A percentile compares a stretch with the other conserved stretches of the same genome.
Evolutionary conservation across 805 yeast genomes (phyloP).

Genomic region (Suhomyces kilbournensis): DNA sequence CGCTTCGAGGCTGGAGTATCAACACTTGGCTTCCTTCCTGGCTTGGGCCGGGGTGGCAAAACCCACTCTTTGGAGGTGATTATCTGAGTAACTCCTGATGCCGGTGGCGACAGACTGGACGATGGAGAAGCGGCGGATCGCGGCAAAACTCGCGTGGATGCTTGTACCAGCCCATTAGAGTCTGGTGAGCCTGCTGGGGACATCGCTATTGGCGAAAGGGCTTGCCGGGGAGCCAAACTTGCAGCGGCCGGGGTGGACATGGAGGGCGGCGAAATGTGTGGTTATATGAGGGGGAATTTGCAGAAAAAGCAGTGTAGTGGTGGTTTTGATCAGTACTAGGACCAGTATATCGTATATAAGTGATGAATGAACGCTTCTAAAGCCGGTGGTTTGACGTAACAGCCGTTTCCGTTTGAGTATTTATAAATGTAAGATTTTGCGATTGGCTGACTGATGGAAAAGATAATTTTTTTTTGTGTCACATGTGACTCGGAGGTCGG

Average conservation of each 20-base stretch:
- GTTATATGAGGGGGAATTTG: neutral
- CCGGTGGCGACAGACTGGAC: neutral
- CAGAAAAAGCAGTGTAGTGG: neutral
- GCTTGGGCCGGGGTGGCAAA: conserved; percentile 60
- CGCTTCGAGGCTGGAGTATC: conserved; percentile 84
- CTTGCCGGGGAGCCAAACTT: conserved; percentile 12
- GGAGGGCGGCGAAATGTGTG: neutral
- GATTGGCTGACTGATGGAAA: conserved; percentile 10
- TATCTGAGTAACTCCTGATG: conserved; percentile 38
- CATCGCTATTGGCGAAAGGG: conserved; percentile 13
- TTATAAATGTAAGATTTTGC: neutral
- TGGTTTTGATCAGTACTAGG: neutral
- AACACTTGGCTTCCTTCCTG: conserved; percentile 58
- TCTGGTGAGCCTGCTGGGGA: conserved; percentile 5
- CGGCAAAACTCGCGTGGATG: neutral
- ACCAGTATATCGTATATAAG: neutral
- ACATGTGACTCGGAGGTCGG: conserved; percentile 3
- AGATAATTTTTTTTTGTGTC: conserved; percentile 10
- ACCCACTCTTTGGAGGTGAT: conserved; percentile 60
- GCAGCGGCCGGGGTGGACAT: conserved; percentile 5
- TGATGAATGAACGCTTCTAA: neutral
- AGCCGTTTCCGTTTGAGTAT: neutral
- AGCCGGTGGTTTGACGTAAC: neutral
- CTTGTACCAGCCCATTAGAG: conserved; percentile 2
- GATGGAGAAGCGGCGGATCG: neutral